These are phyloP conservation scores for Capsella bursapastoris DNA, from an alignment of 345 rosid genomes.

Conservation along the genomic window DNA sequence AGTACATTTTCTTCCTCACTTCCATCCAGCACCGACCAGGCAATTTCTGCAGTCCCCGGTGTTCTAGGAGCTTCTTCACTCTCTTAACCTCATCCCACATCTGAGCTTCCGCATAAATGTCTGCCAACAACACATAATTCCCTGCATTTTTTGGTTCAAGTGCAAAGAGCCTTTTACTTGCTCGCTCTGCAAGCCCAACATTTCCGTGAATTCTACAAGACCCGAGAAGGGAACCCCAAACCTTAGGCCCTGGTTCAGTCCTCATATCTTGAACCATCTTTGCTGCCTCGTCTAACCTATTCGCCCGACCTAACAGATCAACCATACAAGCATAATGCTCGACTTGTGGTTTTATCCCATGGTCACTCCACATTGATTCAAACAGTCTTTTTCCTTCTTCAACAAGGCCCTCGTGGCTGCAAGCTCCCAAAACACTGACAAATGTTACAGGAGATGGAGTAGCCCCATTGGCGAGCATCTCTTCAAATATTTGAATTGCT, in stretches of 20 bases:
- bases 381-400: constrained; percentile 78
- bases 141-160: constrained; percentile 85
- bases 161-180: constrained; percentile 65
- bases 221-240: constrained; percentile 95
- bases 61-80: constrained; percentile 70
- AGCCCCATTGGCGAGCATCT: constrained; percentile 68
- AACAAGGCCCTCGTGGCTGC: constrained; percentile 90
- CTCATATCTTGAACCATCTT: constrained; percentile 72
- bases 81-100: constrained; percentile 77
- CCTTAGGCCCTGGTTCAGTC: constrained; percentile 70
- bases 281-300: constrained; percentile 78
- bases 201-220: constrained; percentile 87
- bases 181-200: constrained; percentile 81
- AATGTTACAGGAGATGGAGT: constrained; percentile 70
- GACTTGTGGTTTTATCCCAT: constrained; percentile 63
- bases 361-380: constrained; percentile 60
- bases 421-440: constrained; percentile 83
- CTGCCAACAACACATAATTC: constrained; percentile 79
- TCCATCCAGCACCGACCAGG: constrained; percentile 87
- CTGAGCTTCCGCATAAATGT: constrained; percentile 73
- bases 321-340: constrained; percentile 99
- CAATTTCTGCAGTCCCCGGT: constrained; percentile 61
- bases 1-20: constrained; percentile 66
- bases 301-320: constrained; percentile 95
- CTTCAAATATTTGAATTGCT: constrained; percentile 63